Evolutionary conservation across 257 asterid genomes (phyloP), one percentile per base, ranked within the genome.

Genomic region (Forsythia suspensa): DNA sequence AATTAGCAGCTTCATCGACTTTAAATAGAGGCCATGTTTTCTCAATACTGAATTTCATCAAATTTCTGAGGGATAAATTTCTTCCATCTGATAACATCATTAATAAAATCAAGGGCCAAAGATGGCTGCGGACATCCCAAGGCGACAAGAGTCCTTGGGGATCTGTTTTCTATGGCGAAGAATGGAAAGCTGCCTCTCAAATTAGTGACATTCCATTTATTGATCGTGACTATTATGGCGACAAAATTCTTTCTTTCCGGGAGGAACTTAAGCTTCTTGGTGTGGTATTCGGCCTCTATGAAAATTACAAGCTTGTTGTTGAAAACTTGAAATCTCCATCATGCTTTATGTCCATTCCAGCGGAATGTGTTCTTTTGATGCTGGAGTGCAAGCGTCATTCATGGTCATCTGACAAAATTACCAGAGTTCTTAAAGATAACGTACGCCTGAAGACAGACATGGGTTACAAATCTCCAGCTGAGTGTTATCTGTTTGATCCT

Each of bases 141-240:
- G 86, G 88, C 41, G 70, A 80, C 57, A 73, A 21, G 76, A 48
- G 70, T 41, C 84, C 88, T 1, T 21, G 2, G 21, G 78, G 77
- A 12, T 72, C 82, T 9, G 84, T 85, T 41, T 76, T 85, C 59
- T 82, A 72, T 69, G 79, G 44, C 51, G 67, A 44, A 52, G 82
- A 85, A 20, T 85, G 88, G 88, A 59, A 29, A 48, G 86, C 84
- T 73, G 88, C 88, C 55, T 79, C 82, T 43, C 74, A 51, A 29
- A 79, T 82, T 81, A 79, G 88, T 77, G 76, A 85, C 80, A 79
- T 85, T n/a, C 88, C 88, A 2, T 85, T 85, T 51, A 11, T 85
- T 79, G 88, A 85, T 77, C 72, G 66, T n/a, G 76, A 73, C 4
- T 80, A 79, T 21, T 85, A 76, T 79, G 88, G 88, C 10, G 16